These are phyloP conservation scores for Aspergillus pseudotamarii DNA, from an alignment of 2,329 filamentous ascomycete species.

Conservation along the genomic window DNA sequence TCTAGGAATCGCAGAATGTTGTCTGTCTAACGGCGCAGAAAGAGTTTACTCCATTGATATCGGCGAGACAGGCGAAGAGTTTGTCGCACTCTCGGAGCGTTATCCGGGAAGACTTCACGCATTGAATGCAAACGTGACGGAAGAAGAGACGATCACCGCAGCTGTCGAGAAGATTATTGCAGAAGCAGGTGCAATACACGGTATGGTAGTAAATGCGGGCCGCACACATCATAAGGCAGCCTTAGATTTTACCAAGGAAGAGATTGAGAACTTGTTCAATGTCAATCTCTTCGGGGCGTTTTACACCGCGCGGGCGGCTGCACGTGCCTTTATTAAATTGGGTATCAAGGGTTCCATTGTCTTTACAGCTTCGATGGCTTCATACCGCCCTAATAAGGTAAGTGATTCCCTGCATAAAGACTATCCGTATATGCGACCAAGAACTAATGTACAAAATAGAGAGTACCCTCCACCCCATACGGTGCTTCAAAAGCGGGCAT, in stretches of 20 bases:
- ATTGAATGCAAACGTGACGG: constrained; percentile 51
- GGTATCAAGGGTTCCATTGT: constrained; percentile 50
- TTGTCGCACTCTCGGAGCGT: constrained; percentile 26
- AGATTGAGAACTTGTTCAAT: constrained; percentile 49
- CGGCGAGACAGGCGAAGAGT: constrained; percentile 28
- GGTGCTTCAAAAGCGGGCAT: constrained; percentile 50
- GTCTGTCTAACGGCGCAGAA: constrained; percentile 48
- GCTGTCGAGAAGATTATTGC: constrained; percentile 50
- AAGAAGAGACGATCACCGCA: constrained; percentile 48
- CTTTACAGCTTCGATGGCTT: constrained; percentile 49
- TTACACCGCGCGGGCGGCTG: constrained; percentile 47
- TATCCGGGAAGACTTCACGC: constrained; percentile 46
- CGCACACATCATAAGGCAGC: constrained; percentile 57
- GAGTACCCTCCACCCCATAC: constrained; percentile 44
- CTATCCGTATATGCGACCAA: neutral
- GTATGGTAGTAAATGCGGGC: constrained; percentile 56
- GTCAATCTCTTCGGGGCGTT: constrained; percentile 53
- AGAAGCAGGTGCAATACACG: constrained; percentile 50
- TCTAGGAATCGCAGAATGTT: constrained; percentile 52
- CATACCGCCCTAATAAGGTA: constrained; percentile 49
- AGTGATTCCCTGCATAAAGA: neutral
- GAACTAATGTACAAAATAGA: constrained; percentile 2
- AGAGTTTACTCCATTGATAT: constrained; percentile 53
- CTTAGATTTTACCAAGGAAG: constrained; percentile 53
- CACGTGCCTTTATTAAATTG: constrained; percentile 49